These are phyloP conservation scores for Aspergillus thermomutatus DNA, from an alignment of 2,329 filamentous ascomycete genomes.

Conservation along the genomic window DNA sequence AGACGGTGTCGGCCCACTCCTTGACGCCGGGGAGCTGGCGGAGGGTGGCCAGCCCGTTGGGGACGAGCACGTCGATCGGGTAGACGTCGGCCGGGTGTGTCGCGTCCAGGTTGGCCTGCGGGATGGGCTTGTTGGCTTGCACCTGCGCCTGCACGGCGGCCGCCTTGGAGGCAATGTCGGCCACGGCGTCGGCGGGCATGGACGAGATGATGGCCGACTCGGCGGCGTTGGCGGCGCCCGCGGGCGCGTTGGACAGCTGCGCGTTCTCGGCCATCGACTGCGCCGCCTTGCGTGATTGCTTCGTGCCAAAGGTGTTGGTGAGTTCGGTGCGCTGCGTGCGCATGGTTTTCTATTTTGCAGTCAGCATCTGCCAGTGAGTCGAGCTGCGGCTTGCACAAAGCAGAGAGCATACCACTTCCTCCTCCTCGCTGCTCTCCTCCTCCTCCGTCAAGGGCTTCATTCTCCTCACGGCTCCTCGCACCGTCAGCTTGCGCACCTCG, in stretches of 20 bases:
- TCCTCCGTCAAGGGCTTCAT: conserved; percentile 24
- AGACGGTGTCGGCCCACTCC: conserved; percentile 41
- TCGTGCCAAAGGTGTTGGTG: conserved; percentile 50
- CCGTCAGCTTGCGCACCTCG: conserved; percentile 52
- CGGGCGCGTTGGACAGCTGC: conserved; percentile 40
- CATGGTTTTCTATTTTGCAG: conserved; percentile 29
- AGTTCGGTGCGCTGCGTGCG: conserved; percentile 41
- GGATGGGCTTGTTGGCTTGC: conserved; percentile 46
- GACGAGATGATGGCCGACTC: conserved; percentile 44
- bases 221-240: conserved; percentile 33
- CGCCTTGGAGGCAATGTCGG: conserved; percentile 30
- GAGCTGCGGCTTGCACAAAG: neutral
- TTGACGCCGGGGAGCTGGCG: conserved; percentile 40
- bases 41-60: conserved; percentile 40
- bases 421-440: conserved; percentile 26
- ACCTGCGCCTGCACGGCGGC: conserved; percentile 39
- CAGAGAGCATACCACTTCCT: conserved; percentile 24
- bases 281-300: conserved; percentile 48
- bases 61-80: conserved; percentile 40
- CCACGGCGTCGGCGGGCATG: conserved; percentile 34
- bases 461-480: conserved; percentile 48
- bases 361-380: neutral
- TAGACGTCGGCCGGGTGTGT: conserved; percentile 47
- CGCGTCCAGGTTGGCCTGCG: conserved; percentile 41
- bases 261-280: conserved; percentile 48